A percentile compares a stretch with the other conserved stretches of the same genome.
These are phyloP conservation scores for Forsythia viridissima DNA, from an alignment of 257 asterid species.

Conservation along the genomic window DNA sequence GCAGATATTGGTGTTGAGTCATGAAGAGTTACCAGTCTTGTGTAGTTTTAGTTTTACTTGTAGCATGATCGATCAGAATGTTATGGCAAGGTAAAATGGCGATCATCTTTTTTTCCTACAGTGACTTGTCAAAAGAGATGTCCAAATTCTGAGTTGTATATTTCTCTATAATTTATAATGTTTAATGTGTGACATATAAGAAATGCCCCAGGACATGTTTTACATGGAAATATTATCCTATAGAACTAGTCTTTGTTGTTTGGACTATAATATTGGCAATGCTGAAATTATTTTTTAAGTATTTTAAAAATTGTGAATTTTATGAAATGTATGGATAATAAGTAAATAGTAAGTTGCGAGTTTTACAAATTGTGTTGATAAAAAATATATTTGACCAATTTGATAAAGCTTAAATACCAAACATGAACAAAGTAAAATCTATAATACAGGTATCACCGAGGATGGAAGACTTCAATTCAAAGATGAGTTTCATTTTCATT, in stretches of 20 bases:
- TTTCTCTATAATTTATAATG: slow-evolving; percentile 42
- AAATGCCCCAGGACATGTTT: slow-evolving; percentile 15
- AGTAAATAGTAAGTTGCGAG: too few relatives aligned
- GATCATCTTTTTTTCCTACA: slow-evolving; percentile 12
- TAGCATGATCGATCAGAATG: slow-evolving; percentile 13
- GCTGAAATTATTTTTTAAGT: too few relatives aligned
- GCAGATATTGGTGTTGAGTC: slow-evolving; percentile 38
- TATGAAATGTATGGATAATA: too few relatives aligned
- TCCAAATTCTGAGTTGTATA: slow-evolving; percentile 50
- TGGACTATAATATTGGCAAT: not conserved
- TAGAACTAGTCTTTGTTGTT: slow-evolving; percentile 9
- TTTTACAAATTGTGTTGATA: too few relatives aligned
- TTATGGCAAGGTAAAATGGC: slow-evolving; percentile 13
- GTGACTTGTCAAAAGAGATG: slow-evolving; percentile 35
- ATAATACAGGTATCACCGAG: too few relatives aligned
- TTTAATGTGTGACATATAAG: slow-evolving; percentile 30
- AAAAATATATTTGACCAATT: too few relatives aligned
- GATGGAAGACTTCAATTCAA: too few relatives aligned
- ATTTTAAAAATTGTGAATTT: too few relatives aligned
- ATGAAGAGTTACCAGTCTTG: slow-evolving; percentile 29
- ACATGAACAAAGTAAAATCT: too few relatives aligned
- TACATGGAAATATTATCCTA: slow-evolving; percentile 30
- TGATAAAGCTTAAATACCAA: too few relatives aligned
- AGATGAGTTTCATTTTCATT: too few relatives aligned
- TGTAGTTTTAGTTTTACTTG: slow-evolving; percentile 31